These are phyloP conservation scores for Fusarium sp. DNA, from an alignment of 2,329 filamentous ascomycete genomes.

Conservation along the genomic window DNA sequence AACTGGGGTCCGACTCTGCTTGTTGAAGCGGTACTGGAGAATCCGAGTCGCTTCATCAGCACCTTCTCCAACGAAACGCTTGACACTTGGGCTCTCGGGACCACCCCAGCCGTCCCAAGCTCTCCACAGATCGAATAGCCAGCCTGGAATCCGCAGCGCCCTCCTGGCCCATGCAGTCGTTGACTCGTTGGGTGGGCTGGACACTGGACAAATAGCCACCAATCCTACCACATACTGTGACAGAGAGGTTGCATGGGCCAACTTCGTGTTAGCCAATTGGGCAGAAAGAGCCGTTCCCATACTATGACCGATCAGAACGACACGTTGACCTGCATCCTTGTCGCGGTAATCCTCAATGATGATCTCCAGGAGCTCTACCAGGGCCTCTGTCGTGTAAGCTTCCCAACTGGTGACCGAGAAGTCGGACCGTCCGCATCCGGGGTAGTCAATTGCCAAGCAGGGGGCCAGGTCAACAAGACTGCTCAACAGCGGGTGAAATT, in stretches of 20 bases:
- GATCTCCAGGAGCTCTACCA: constrained; percentile 78
- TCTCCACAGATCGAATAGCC: constrained; percentile 81
- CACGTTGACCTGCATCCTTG: constrained; percentile 70
- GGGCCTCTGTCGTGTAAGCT: constrained; percentile 81
- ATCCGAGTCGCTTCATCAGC: constrained; percentile 73
- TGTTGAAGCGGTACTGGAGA: constrained; percentile 80
- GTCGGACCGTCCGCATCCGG: constrained; percentile 85
- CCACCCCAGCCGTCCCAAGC: constrained; percentile 84
- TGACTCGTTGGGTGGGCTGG: constrained; percentile 68
- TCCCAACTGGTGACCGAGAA: constrained; percentile 78
- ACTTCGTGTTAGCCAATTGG: constrained; percentile 66
- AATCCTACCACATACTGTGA: constrained; percentile 76
- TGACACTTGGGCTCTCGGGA: constrained; percentile 79
- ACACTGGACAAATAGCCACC: constrained; percentile 82
- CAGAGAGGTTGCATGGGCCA: constrained; percentile 61
- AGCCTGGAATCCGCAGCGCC: constrained; percentile 75
- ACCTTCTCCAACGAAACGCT: constrained; percentile 76
- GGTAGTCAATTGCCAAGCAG: constrained; percentile 86
- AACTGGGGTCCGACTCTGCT: constrained; percentile 82
- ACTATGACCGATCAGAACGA: constrained; percentile 88
- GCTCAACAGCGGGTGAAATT: constrained; percentile 84
- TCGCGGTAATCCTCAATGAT: constrained; percentile 81
- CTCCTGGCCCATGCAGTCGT: constrained; percentile 57
- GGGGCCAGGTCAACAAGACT: constrained; percentile 86
- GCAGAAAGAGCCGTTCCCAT: constrained; percentile 87